Evolutionary conservation across 1,284 basidiomycete genomes (phyloP).

Genomic region (Irpex rosettiformis): DNA sequence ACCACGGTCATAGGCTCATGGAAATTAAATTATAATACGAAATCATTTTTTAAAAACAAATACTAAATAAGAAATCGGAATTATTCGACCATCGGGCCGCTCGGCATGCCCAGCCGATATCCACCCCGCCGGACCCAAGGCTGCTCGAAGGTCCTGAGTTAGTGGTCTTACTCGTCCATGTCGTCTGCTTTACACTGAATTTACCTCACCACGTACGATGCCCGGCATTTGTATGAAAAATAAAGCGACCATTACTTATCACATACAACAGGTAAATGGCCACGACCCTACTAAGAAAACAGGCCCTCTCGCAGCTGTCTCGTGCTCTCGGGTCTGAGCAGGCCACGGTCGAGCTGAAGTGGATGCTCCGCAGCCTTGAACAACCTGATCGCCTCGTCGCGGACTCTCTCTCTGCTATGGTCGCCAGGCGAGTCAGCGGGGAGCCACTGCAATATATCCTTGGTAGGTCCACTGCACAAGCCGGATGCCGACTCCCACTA

Average conservation of each 20-base stretch:
- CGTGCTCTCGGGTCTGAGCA: conserved; percentile 38
- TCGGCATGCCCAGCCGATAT: conserved; percentile 20
- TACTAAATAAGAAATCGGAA: conserved; percentile 5
- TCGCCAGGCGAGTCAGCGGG: conserved; percentile 54
- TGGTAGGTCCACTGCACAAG: conserved; percentile 43
- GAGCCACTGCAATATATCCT: conserved; percentile 92
- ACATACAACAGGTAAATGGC: too few species aligned
- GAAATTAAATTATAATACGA: conserved; percentile 4
- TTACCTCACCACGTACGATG: not conserved
- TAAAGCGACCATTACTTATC: too few species aligned
- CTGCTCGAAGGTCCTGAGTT: conserved; percentile 14
- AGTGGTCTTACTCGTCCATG: not conserved
- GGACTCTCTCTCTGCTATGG: conserved; percentile 40
- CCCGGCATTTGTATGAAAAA: not conserved
- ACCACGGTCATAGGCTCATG: not conserved
- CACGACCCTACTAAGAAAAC: not conserved
- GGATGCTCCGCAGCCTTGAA: conserved; percentile 49
- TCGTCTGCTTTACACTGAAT: not conserved
- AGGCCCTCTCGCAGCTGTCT: conserved; percentile 32
- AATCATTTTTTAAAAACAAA: not conserved
- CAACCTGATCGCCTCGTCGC: conserved; percentile 13
- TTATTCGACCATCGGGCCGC: conserved; percentile 1
- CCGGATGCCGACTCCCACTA: conserved; percentile 4
- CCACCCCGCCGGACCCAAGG: conserved; percentile 28
- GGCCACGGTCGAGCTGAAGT: conserved; percentile 54